A percentile compares a stretch with the other conserved stretches of the same genome.
Conservation (phyloP, 2,329 filamentous ascomycete species). For the Laburnicola sp. region DNA sequence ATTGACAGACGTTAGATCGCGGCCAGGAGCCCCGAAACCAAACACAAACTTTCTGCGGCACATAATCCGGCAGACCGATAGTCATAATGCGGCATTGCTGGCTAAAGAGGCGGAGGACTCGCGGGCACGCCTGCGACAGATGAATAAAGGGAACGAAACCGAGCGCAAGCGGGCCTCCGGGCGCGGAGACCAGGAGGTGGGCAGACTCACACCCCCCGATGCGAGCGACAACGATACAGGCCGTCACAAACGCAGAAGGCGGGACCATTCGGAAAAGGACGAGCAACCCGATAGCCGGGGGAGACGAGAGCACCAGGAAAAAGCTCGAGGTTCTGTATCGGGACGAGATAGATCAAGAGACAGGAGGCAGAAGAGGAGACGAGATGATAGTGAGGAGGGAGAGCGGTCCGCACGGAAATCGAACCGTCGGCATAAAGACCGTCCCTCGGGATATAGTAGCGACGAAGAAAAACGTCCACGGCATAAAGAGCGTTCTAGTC, state of each 20-base stretch:
- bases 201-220: constrained; percentile 28
- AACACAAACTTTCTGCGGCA: constrained; percentile 89
- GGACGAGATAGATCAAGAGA: background rate
- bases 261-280: constrained; percentile 25
- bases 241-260: constrained; percentile 22
- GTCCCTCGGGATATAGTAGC: constrained; percentile 11
- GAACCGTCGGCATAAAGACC: constrained; percentile 17
- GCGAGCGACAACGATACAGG: constrained; percentile 19
- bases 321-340: constrained; percentile 15
- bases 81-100: constrained; percentile 82
- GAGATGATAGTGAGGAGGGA: constrained; percentile 16
- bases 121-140: constrained; percentile 64
- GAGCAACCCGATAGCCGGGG: constrained; percentile 8
- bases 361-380: constrained; percentile 4
- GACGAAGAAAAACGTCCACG: constrained; percentile 17
- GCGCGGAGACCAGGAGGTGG: constrained; percentile 17
- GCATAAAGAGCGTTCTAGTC: constrained; percentile 12
- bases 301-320: constrained; percentile 10
- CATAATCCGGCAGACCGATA: constrained; percentile 85
- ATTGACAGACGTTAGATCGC: constrained; percentile 52
- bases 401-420: constrained; percentile 16
- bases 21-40: constrained; percentile 74
- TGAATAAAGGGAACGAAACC: constrained; percentile 27
- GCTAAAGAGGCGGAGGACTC: constrained; percentile 84
- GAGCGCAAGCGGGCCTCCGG: constrained; percentile 13